Base-by-base conservation (phyloP, 768 basidiomycete species). In the Brasilioporus rufonigricans region DNA sequence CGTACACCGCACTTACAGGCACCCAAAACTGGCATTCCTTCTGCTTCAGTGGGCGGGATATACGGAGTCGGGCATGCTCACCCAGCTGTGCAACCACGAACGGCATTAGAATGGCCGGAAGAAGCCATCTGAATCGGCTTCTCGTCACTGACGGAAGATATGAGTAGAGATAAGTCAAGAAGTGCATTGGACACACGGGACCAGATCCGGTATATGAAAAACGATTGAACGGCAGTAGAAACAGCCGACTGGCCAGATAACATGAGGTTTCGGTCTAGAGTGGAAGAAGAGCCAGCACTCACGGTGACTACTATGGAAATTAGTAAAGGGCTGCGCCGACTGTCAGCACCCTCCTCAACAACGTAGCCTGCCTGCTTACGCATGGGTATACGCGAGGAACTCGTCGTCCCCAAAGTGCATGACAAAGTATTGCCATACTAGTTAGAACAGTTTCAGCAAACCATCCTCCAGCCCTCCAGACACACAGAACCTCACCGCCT, bases 401-500 rank as follows among this genome's bases (percentile, higher is more conserved):
- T n/a, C n/a, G n/a, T n/a, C n/a, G n/a, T n/a, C n/a, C n/a, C n/a
- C n/a, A n/a, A n/a, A n/a, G n/a, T n/a, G n/a, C n/a, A n/a, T n/a
- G n/a, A 21, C 56, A 27, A 65, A 59, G 45, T 57, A 53, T 48
- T 67, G 59, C 62, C 64, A 64, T 33, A 67, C 64, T 65, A 2
- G 31, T 23, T 8, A 23, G 13, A 16, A 44, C 33, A 26, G 32
- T 8, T 12, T 66, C 21, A 61, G 48, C 11, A 9, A 5, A 31
- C 36, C 32, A n/a, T n/a, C n/a, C n/a, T n/a, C n/a, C n/a, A n/a
- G n/a, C n/a, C n/a, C n/a, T n/a, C n/a, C n/a, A n/a, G n/a, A n/a
- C n/a, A n/a, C n/a, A n/a, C 27, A n/a, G n/a, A n/a, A n/a, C n/a
- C n/a, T n/a, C n/a, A n/a, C n/a, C n/a, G n/a, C n/a, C n/a, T n/a